A percentile compares a stretch with the other conserved stretches of the same genome.
Conservation (phyloP, 495 filamentous ascomycete genomes). For the Aspergillus diversus region DNA sequence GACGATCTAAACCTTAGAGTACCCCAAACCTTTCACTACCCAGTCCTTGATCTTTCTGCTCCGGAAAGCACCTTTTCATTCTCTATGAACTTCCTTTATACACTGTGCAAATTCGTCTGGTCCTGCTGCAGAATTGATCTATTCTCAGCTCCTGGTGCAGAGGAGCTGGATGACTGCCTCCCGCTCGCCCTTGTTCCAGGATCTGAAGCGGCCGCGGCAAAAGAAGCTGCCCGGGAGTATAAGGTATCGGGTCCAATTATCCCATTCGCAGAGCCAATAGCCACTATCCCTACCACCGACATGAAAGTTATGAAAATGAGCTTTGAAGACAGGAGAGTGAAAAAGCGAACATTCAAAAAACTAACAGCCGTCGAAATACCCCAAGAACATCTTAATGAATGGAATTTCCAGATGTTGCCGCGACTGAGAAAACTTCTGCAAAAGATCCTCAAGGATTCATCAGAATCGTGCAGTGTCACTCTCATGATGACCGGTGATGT, state of each 20-base stretch:
- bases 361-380: conserved; percentile 55
- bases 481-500: conserved; percentile 75
- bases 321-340: conserved; percentile 36
- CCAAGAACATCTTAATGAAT: conserved; percentile 66
- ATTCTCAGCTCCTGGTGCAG: conserved; percentile 45
- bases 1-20: conserved; percentile 47
- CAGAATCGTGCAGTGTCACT: conserved; percentile 73
- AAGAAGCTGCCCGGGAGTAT: conserved; percentile 29
- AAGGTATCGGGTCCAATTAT: conserved; percentile 23
- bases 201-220: conserved; percentile 35
- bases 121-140: conserved; percentile 51
- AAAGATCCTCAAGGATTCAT: conserved; percentile 60
- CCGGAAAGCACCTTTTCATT: conserved; percentile 51
- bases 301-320: conserved; percentile 33
- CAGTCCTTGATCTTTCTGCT: conserved; percentile 51
- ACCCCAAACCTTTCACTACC: conserved; percentile 51
- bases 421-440: conserved; percentile 70
- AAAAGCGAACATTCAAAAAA: conserved; percentile 50
- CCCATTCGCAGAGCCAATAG: conserved; percentile 29
- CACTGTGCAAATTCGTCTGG: conserved; percentile 49
- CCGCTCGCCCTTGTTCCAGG: conserved; percentile 49
- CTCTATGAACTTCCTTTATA: conserved; percentile 54
- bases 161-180: conserved; percentile 50
- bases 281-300: conserved; percentile 27
- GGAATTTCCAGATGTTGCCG: conserved; percentile 72